Evolutionary conservation across 208 protist species (phyloP).

Genomic region (Crithidia mellificae): DNA sequence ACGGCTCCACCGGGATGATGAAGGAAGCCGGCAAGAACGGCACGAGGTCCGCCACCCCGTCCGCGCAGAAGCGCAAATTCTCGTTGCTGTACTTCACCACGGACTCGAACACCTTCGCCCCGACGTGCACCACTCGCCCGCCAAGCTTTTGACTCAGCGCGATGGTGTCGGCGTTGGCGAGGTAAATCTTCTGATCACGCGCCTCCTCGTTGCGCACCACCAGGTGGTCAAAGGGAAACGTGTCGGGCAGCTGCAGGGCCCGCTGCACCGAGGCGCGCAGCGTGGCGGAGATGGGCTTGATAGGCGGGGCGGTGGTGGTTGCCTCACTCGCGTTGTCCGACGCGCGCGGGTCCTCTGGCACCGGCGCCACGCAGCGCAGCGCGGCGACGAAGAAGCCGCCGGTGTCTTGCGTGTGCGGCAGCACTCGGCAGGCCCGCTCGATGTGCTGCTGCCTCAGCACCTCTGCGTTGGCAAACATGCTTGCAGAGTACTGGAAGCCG

Average conservation of each 20-base stretch:
- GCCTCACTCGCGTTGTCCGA: constrained; percentile 6
- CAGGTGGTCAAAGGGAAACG: constrained; percentile 62
- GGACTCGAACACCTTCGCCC: constrained; percentile 85
- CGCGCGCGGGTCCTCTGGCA: constrained; percentile 27
- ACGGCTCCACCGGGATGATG: constrained; percentile 44
- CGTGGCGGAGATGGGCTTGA: constrained; percentile 45
- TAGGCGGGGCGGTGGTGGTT: constrained; percentile 12
- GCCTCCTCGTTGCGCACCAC: constrained; percentile 60
- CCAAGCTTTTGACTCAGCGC: constrained; percentile 56
- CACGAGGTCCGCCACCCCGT: constrained; percentile 62
- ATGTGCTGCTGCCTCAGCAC: constrained; percentile 71
- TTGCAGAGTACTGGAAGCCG: constrained; percentile 69
- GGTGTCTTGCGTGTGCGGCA: constrained; percentile 96
- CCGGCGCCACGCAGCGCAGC: constrained; percentile 73
- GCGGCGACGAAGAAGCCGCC: constrained; percentile 97
- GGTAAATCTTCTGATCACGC: constrained; percentile 83
- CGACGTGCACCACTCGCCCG: constrained; percentile 71
- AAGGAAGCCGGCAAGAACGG: constrained; percentile 55
- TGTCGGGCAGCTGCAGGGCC: constrained; percentile 55
- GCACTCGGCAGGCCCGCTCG: constrained; percentile 81
- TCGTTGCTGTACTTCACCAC: constrained; percentile 81
- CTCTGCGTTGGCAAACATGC: constrained; percentile 72
- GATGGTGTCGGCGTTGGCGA: constrained; percentile 53
- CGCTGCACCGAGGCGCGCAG: constrained; percentile 46
- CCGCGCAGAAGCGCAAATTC: constrained; percentile 71